Evolutionary conservation across 768 basidiomycete species (phyloP), one percentile per base, ranked within the genome.

Genomic region (Podaxis sp.): DNA sequence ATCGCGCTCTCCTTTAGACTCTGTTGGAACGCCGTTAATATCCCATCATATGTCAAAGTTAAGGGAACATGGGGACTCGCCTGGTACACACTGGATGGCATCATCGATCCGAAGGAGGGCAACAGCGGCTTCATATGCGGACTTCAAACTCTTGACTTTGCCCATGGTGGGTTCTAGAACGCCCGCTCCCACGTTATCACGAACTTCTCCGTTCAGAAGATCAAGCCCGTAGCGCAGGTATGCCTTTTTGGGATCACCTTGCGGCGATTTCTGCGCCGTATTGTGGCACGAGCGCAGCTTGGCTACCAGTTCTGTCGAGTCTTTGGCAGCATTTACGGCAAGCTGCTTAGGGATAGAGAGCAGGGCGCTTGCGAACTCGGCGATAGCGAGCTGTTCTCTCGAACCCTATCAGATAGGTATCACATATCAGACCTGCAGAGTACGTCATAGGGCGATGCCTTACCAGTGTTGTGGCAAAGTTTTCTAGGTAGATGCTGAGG

Each of bases 241-340:
- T 4, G 78, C 86, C 75, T 97, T 93, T 78, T 95, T 96, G 15
- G 94, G 91, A 75, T 99, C 97, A 44, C 92, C 91, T 0, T 80
- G 82, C 2, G 93, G 89, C 2, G 95, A 96, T 67, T 90, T 95
- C 77, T 97, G 96, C 2, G 96, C 96, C 50, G 94, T 91, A 68
- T 95, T 95, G 80, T 99, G 97, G 78, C 96, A 99, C 10, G 96
- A 90, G 56, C 97, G 90, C 54, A 99, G 81, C 76, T 98, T 98
- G 22, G 97, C 96, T 41, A 99, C 95, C 20, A 99, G 86, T 60
- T 98, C 94, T 1, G 96, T 99, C 40, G 96, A 95, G 73, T 99
- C 97, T 71, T 99, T 99, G 44, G 97, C 97, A 46, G 97, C 97
- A 73, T 99, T 99, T 57, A 99, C 92, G 2, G 97, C 90, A 37